Evolutionary conservation across 495 filamentous ascomycete species (phyloP), one percentile per base, ranked within the genome.

Genomic region (Penicillium desertorum): DNA sequence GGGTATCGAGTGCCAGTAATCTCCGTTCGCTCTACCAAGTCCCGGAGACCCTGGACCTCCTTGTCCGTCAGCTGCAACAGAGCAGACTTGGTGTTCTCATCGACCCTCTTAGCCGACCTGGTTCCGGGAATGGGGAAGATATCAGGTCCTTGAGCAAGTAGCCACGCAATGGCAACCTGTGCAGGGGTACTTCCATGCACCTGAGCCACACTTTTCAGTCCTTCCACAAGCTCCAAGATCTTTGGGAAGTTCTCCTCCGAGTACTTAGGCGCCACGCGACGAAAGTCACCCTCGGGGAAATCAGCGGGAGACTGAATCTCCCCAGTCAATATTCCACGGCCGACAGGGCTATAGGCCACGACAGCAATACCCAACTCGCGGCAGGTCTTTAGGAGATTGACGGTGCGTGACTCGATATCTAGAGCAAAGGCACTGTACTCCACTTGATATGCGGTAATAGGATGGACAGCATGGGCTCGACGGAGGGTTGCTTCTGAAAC

Each of bases 341-440:
- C 85, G 5, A 89, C 72, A 0, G 88, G 87, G 17, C 73, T 80
- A 67, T 85, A 88, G 0, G 83, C 83, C 0, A 89, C 76, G 8
- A 85, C 68, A 0, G 84, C 72, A 17, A 87, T 70, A 10, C 84
- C 86, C 5, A 91, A 77, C 55, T 88, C 84, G 5, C 84, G 78
- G 58, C 75, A 79, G 0, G 85, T 81, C 8, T 75, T 64, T 5
- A 88, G 60, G 5, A 88, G 62, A 10, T 72, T 61, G 1, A 75
- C 73, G 16, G 76, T 63, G 0, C 73, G 59, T 0, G 65, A 64
- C 64, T 89, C 83, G 53, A 88, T 83, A 11, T 87, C 84, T 7
- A 83, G 70, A 4, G 74, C 63, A 51, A 86, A 88, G 0, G 82
- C 79, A 1, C 73, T 81, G 64, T 86, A 88, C 71, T 89, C 86